Evolutionary conservation across 2,329 filamentous ascomycete species (phyloP).

Genomic region (Paecilomyces niveus): DNA sequence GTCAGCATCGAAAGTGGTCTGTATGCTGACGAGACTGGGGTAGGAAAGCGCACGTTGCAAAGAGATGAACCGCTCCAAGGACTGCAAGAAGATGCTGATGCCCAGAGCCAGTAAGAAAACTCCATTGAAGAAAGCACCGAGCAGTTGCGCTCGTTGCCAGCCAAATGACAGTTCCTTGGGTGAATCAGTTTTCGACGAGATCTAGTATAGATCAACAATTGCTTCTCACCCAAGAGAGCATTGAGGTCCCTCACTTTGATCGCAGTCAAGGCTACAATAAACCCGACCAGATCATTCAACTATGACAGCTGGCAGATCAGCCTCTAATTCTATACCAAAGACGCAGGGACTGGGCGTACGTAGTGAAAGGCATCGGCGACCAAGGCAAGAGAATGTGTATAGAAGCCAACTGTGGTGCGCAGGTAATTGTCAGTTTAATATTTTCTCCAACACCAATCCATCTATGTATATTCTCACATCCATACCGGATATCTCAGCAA

Average conservation of each 20-base stretch:
- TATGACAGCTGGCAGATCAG: constrained; percentile 22
- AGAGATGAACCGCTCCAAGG: constrained; percentile 51
- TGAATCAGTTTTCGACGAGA: constrained; percentile 52
- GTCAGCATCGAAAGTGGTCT: not conserved
- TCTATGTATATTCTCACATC: not conserved
- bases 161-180: constrained; percentile 61
- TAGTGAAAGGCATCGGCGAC: constrained; percentile 76
- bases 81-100: constrained; percentile 65
- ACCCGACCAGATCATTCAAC: constrained; percentile 66
- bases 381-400: constrained; percentile 63
- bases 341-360: constrained; percentile 37
- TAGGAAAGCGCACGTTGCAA: constrained; percentile 2
- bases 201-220: constrained; percentile 19
- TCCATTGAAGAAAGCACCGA: constrained; percentile 76
- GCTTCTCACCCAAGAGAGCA: not conserved
- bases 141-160: constrained; percentile 66
- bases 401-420: constrained; percentile 51
- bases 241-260: constrained; percentile 46
- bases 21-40: not conserved
- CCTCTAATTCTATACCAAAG: not conserved
- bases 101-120: constrained; percentile 66
- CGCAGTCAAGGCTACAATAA: constrained; percentile 59
- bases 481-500: constrained; percentile 39
- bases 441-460: not conserved
- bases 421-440: not conserved